These are phyloP conservation scores for Metarhizium robertsii DNA, from an alignment of 2,329 filamentous ascomycete species.

Conservation along the genomic window DNA sequence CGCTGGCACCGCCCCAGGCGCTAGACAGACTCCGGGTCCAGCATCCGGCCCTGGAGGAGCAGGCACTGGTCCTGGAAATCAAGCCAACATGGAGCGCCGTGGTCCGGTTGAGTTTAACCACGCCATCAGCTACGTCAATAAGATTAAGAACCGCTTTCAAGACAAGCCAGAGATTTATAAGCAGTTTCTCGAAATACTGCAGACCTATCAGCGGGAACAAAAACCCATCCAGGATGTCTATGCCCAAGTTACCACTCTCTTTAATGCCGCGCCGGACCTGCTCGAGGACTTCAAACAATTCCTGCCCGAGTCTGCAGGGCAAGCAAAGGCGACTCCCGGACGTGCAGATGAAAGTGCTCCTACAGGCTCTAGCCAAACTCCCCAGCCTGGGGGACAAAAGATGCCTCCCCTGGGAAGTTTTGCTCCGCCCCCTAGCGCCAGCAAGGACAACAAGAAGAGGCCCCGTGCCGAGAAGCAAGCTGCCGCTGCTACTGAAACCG, in stretches of 20 bases:
- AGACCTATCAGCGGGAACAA: constrained; percentile 95
- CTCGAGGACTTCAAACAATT: constrained; percentile 99
- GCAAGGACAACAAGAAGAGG: constrained; percentile 86
- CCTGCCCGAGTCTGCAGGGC: constrained; percentile 69
- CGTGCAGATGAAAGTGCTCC: constrained; percentile 48
- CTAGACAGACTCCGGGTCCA: constrained; percentile 49
- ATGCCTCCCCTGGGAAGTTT: constrained; percentile 95
- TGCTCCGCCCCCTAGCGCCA: constrained; percentile 68
- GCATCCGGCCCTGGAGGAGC: constrained; percentile 44
- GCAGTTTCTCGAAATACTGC: constrained; percentile 94
- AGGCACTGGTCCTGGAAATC: constrained; percentile 50
- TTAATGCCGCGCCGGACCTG: constrained; percentile 86
- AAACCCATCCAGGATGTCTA: constrained; percentile 99
- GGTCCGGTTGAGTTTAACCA: constrained; percentile 98
- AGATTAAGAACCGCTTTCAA: constrained; percentile 99
- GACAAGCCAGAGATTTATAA: constrained; percentile 98
- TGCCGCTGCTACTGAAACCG: constrained; percentile 37
- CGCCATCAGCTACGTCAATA: constrained; percentile 98
- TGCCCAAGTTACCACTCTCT: constrained; percentile 87
- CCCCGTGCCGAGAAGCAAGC: constrained; percentile 50
- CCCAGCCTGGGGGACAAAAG: constrained; percentile 56
- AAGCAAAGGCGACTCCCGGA: constrained; percentile 39
- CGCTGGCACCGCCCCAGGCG: constrained; percentile 39
- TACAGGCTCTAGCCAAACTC: constrained; percentile 40
- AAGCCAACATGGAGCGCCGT: constrained; percentile 67